Evolutionary conservation across 2,329 filamentous ascomycete genomes (phyloP).

Genomic region (Aspergillus udagawae): DNA sequence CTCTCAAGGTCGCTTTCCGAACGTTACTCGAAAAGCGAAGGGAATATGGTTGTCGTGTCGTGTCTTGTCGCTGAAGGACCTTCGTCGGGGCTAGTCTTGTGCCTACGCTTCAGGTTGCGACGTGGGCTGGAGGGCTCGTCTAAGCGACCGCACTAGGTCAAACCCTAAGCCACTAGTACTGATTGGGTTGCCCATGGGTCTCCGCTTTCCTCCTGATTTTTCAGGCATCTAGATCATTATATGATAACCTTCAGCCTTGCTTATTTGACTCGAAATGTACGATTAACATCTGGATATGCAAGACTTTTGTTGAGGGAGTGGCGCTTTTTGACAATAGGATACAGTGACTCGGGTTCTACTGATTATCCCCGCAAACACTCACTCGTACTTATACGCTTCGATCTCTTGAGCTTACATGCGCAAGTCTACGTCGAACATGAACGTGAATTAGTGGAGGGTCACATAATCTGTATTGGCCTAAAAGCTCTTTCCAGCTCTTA

Average conservation of each 20-base stretch:
- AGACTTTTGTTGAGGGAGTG: neutral
- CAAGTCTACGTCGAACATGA: conserved; percentile 10
- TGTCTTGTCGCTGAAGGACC: conserved; percentile 34
- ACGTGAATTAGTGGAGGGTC: conserved; percentile 20
- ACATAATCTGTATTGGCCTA: conserved; percentile 35
- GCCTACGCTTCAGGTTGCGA: conserved; percentile 25
- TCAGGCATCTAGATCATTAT: neutral
- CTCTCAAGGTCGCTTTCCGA: conserved; percentile 44
- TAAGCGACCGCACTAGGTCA: conserved; percentile 41
- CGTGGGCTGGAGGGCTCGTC: conserved; percentile 38
- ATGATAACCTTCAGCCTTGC: neutral
- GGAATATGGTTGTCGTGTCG: conserved; percentile 36
- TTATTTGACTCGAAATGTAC: neutral
- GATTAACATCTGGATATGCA: neutral
- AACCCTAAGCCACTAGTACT: conserved; percentile 36
- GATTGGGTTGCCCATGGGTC: conserved; percentile 12
- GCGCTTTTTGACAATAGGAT: neutral
- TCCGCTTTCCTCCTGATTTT: conserved; percentile 6
- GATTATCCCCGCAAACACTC: neutral
- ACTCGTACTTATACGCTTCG: neutral
- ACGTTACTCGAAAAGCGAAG: conserved; percentile 45
- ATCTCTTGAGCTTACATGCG: neutral
- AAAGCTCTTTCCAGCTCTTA: conserved; percentile 29
- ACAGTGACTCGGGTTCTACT: neutral
- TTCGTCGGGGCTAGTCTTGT: conserved; percentile 24